Conservation (phyloP, 257 asterid genomes). For the Linderniella brevidens region DNA sequence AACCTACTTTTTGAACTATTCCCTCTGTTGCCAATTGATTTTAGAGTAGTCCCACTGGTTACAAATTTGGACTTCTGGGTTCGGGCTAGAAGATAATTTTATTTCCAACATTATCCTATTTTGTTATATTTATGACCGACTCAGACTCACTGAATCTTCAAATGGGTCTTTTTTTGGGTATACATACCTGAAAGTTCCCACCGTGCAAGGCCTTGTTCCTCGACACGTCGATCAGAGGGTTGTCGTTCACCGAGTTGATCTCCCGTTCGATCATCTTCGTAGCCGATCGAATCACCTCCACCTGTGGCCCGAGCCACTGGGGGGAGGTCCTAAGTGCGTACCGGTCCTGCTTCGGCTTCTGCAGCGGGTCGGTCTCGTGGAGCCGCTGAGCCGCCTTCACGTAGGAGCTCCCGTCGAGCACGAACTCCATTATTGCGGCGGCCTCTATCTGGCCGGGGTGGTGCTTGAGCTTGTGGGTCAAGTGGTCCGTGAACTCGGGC, state of each 20-base stretch:
- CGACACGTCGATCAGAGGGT: constrained; percentile 37
- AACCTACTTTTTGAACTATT: too few relatives aligned
- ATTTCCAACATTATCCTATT: too few relatives aligned
- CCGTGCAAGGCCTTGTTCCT: constrained; percentile 41
- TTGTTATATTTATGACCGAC: too few relatives aligned
- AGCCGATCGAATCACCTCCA: constrained; percentile 35
- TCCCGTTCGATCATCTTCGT: constrained; percentile 43
- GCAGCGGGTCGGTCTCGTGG: constrained; percentile 30
- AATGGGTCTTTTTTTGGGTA: too few relatives aligned
- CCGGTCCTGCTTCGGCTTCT: constrained; percentile 38
- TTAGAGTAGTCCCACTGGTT: too few relatives aligned
- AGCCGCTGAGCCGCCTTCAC: constrained; percentile 23
- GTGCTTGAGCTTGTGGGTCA: constrained; percentile 42
- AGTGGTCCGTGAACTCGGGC: constrained; percentile 43
- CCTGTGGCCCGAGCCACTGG: constrained; percentile 47
- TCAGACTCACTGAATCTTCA: too few relatives aligned
- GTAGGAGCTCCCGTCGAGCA: constrained; percentile 27
- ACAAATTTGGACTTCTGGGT: too few relatives aligned
- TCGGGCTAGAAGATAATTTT: too few relatives aligned
- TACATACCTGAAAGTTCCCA: constrained; percentile 43
- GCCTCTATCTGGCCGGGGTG: constrained; percentile 51
- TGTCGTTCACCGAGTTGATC: constrained; percentile 37
- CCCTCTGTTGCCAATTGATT: too few relatives aligned
- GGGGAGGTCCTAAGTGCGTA: constrained; percentile 41
- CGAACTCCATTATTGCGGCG: constrained; percentile 42